A percentile compares a stretch with the other conserved stretches of the same genome.
phyloP scores from a whole-genome alignment of 2,329 filamentous ascomycete genomes.

The Cordyceps sp. region DNA sequence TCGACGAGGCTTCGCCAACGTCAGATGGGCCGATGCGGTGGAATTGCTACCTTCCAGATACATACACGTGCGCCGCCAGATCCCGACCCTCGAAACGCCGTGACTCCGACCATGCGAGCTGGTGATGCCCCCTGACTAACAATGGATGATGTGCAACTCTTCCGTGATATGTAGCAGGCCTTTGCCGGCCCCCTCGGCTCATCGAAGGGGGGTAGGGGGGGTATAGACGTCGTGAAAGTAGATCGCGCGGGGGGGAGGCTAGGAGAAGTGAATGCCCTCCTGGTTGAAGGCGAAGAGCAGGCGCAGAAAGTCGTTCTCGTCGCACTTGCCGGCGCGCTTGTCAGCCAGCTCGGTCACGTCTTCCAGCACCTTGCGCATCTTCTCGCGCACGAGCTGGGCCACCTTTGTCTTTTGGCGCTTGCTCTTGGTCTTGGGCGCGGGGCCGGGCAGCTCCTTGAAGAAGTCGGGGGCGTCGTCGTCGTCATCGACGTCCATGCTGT shows the following conservation, averaged over 20 bases:
- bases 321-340: slow-evolving; percentile 69
- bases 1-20: no score
- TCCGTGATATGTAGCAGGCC: no score
- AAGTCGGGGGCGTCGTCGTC: slow-evolving; percentile 71
- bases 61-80: no score
- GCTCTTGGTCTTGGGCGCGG: slow-evolving; percentile 42
- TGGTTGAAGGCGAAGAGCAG: slow-evolving; percentile 72
- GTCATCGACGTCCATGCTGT: slow-evolving; percentile 37
- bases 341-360: slow-evolving; percentile 66
- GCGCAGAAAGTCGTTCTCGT: slow-evolving; percentile 82
- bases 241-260: slow-evolving; percentile 7
- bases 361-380: slow-evolving; percentile 73
- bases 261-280: slow-evolving; percentile 84
- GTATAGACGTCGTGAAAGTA: no score
- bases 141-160: no score
- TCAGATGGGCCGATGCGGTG: no score
- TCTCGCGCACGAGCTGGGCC: slow-evolving; percentile 65
- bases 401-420: slow-evolving; percentile 67
- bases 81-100: no score
- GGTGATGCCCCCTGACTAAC: no score
- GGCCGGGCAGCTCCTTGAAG: slow-evolving; percentile 49
- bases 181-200: background rate
- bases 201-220: no score
- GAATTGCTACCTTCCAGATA: no score
- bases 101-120: no score